Conservation (phyloP, 306 rosid species). For the Cyamopsis tetragonoloba region DNA sequence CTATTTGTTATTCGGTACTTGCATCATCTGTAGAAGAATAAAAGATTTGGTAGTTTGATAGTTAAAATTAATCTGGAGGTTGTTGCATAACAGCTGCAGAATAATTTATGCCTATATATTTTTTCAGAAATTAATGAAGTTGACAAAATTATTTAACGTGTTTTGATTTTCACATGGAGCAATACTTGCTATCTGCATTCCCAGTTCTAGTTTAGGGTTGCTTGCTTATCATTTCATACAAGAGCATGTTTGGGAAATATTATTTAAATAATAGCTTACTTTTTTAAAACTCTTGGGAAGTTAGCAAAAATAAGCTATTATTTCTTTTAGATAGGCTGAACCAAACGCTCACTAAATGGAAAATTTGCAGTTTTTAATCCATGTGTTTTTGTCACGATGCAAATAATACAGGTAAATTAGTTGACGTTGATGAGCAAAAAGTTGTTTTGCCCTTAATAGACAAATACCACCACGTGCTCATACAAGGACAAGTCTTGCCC, state of each 20-base stretch:
- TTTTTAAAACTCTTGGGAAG: too few relatives aligned
- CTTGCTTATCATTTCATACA: too few relatives aligned
- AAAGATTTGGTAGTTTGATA: not conserved
- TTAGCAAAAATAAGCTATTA: too few relatives aligned
- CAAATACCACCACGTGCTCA: conserved; percentile 46
- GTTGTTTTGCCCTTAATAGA: conserved; percentile 44
- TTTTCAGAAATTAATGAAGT: not conserved
- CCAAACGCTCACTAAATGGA: too few relatives aligned
- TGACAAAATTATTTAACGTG: not conserved
- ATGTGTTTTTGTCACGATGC: conserved; percentile 15
- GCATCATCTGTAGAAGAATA: not conserved
- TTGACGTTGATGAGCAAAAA: conserved; percentile 48
- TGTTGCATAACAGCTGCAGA: not conserved
- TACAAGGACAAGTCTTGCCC: conserved; percentile 43
- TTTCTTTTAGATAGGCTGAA: too few relatives aligned
- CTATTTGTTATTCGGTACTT: conserved; percentile 4
- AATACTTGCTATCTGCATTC: not conserved
- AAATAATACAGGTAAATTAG: conserved; percentile 52
- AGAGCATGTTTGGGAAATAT: too few relatives aligned
- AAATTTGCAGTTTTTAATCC: conserved; percentile 5
- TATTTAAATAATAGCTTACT: too few relatives aligned
- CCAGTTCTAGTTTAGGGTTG: conserved; percentile 17
- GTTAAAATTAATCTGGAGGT: not conserved
- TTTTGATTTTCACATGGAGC: not conserved
- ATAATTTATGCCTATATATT: not conserved